A percentile compares a stretch with the other conserved stretches of the same genome.
Conservation (phyloP, 2,329 filamentous ascomycete genomes). For the Fusarium algeriense region DNA sequence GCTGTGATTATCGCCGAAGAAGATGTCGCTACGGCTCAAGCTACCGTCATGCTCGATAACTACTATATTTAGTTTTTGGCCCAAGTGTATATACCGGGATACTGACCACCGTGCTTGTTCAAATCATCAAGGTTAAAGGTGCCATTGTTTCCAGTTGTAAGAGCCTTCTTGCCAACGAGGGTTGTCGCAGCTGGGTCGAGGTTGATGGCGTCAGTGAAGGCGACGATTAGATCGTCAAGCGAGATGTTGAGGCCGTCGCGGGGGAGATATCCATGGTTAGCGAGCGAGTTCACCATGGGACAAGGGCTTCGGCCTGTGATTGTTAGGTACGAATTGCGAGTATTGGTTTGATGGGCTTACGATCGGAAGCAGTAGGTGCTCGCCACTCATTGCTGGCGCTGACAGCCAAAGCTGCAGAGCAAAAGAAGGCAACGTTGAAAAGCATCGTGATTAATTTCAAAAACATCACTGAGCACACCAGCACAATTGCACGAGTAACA, state of each 20-base stretch:
- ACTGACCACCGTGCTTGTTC: constrained; percentile 35
- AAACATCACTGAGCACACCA: background rate
- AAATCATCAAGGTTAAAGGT: constrained; percentile 42
- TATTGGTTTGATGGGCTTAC: constrained; percentile 5
- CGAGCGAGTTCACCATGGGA: constrained; percentile 39
- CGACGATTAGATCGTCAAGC: constrained; percentile 32
- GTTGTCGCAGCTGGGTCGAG: constrained; percentile 42
- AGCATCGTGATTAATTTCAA: constrained; percentile 19
- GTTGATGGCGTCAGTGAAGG: constrained; percentile 42
- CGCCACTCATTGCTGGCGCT: constrained; percentile 36
- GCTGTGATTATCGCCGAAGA: constrained; percentile 42
- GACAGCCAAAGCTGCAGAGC: constrained; percentile 26
- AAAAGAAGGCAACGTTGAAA: constrained; percentile 28
- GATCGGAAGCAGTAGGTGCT: constrained; percentile 26
- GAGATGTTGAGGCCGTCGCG: constrained; percentile 36
- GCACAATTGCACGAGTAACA: background rate
- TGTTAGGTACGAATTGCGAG: background rate
- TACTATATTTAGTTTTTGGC: background rate
- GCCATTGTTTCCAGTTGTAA: constrained; percentile 33
- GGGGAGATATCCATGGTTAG: constrained; percentile 44
- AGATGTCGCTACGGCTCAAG: constrained; percentile 38
- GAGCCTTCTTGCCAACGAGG: constrained; percentile 37
- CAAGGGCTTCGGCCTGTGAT: constrained; percentile 37
- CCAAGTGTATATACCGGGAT: fast-evolving
- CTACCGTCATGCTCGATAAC: constrained; percentile 43